Base-by-base conservation (phyloP, 768 basidiomycete species). In the Kwoniella heveanensis region DNA sequence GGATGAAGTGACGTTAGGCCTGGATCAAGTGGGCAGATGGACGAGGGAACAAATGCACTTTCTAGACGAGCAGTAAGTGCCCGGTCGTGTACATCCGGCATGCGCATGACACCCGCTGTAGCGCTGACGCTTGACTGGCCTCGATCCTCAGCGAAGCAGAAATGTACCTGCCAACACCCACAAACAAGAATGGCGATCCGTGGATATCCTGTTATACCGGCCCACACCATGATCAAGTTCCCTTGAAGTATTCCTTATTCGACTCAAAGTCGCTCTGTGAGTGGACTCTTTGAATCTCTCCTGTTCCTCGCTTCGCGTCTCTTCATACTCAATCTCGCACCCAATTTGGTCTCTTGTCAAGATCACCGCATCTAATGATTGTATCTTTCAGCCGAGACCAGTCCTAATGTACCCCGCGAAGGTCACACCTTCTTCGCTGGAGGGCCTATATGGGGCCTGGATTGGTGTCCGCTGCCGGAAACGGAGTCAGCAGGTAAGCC, bases 381-480 rank as follows among this genome's bases (percentile, higher is more conserved):
- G n/a, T 36, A 13, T 36, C 15, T 19, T 9, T 19, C 48, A 69
- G 72, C 66, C 17, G 54, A 64, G 19, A 67, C 58, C 27, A 56
- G 53, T 24, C 37, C 54, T 2, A n/a, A 21, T 21, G 37, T 29
- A 10, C 49, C 52, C 10, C 65, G 56, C 15, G 53, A 57, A 25
- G 67, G 69, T 5, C 68, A 61, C 46, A 64, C 95, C 1, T 88
- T 97, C 79, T 90, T 88, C 65, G 88, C 90, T 0, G 96, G 96
- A 6, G 90, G 88, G 2, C 89, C 91, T 0, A 89, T 91, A n/a
- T 91, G 90, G 88, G 91, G 87, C 1, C 73, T 95, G 36, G 92
- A 94, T 68, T 98, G 94, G 94, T 93, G 92, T 77, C 95, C 96
- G 2, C 86, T 88, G 24, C 84, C 88, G 64, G 74, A 76, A 9